Conservation (phyloP, 768 basidiomycete species). For the Pulveroboletus sp. region DNA sequence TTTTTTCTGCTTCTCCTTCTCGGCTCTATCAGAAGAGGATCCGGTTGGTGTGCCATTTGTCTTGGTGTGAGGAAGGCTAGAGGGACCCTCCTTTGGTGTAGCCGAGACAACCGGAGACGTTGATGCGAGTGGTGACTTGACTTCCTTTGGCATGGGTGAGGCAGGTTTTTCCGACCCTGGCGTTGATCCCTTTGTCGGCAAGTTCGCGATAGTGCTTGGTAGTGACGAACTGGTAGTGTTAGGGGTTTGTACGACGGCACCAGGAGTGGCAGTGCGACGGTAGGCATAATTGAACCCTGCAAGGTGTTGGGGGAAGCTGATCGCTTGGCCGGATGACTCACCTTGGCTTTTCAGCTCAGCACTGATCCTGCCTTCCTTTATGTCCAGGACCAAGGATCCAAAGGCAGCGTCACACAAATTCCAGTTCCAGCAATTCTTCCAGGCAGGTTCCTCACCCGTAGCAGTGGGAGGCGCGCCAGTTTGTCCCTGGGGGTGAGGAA, state of each 20-base stretch:
- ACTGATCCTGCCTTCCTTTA: slow-evolving; percentile 89
- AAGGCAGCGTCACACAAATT: slow-evolving; percentile 95
- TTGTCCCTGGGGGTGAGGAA: slow-evolving; percentile 54
- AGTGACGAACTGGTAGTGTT: slow-evolving; percentile 52
- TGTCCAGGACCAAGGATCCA: slow-evolving; percentile 81
- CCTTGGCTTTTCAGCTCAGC: slow-evolving; percentile 92
- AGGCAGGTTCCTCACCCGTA: slow-evolving; percentile 80
- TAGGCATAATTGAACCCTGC: slow-evolving; percentile 96
- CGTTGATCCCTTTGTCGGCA: slow-evolving; percentile 33
- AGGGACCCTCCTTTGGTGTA: slow-evolving; percentile 35
- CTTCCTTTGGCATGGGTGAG: slow-evolving; percentile 28
- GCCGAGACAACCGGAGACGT: slow-evolving; percentile 32
- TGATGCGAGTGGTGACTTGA: slow-evolving; percentile 34
- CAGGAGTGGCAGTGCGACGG: slow-evolving; percentile 62
- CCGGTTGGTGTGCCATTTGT: slow-evolving; percentile 32
- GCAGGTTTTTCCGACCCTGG: slow-evolving; percentile 36
- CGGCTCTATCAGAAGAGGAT: slow-evolving; percentile 44
- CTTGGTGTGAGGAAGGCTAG: slow-evolving; percentile 31
- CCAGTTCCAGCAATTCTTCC: slow-evolving; percentile 99
- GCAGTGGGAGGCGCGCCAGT: slow-evolving; percentile 41
- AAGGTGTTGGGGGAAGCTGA: slow-evolving; percentile 3
- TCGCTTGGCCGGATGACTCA: slow-evolving; percentile 29
- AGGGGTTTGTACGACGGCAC: slow-evolving; percentile 54
- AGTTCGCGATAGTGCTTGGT: slow-evolving; percentile 36
- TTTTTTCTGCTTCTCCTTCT: slow-evolving; percentile 55